These are phyloP conservation scores for Podaxis mareebaensis DNA, from an alignment of 768 basidiomycete species.

Conservation along the genomic window DNA sequence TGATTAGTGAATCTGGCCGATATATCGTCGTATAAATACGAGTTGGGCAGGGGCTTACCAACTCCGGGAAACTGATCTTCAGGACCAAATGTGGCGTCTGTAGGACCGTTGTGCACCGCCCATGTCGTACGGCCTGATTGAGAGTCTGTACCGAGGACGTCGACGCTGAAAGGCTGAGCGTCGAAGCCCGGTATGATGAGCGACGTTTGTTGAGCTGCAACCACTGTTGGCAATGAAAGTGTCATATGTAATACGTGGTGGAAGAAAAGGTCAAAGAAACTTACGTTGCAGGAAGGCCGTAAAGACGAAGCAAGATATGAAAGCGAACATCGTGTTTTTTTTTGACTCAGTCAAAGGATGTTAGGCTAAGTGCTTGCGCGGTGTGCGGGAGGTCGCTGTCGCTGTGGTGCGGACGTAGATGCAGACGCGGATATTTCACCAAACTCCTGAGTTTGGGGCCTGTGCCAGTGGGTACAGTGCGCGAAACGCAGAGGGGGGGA, in stretches of 20 bases:
- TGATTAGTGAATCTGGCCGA: not conserved
- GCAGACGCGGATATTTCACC: not conserved
- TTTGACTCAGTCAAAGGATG: conserved; percentile 1
- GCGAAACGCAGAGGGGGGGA: not conserved
- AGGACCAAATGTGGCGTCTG: not conserved
- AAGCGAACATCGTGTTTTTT: not conserved
- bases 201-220: conserved; percentile 25
- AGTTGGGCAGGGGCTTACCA: not conserved
- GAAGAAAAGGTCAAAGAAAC: not conserved
- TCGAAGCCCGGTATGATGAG: conserved; percentile 29
- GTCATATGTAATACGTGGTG: not conserved
- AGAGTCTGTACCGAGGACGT: conserved; percentile 27
- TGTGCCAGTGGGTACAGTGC: not conserved
- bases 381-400: not conserved
- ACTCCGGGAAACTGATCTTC: conserved; percentile 8
- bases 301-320: not conserved
- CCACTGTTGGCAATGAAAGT: conserved; percentile 12
- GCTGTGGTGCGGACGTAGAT: not conserved
- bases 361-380: not conserved
- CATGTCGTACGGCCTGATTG: conserved; percentile 28
- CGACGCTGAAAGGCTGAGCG: conserved; percentile 29
- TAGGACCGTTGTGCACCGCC: conserved; percentile 19
- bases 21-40: not conserved
- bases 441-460: conserved; percentile 13
- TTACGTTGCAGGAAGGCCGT: conserved; percentile 7